These are phyloP conservation scores for Omphalotus guepiniiformis DNA, from an alignment of 768 basidiomycete species.

Conservation along the genomic window DNA sequence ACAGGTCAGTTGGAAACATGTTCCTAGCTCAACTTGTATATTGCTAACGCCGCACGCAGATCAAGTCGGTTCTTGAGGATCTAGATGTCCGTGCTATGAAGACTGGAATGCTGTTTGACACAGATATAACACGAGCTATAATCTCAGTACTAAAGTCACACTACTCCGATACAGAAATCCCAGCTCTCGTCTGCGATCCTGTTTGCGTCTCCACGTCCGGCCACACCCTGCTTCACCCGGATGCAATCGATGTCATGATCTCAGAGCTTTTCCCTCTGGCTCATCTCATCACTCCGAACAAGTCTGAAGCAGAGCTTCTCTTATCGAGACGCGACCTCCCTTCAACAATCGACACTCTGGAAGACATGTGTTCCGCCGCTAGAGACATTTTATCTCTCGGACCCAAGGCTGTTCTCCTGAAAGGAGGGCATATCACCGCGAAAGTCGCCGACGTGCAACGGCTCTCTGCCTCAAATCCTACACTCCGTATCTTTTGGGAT, in stretches of 20 bases:
- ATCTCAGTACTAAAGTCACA: slow-evolving; percentile 43
- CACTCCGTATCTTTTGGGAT: slow-evolving; percentile 38
- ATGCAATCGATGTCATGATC: slow-evolving; percentile 59
- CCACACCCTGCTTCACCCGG: slow-evolving; percentile 65
- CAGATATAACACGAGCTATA: slow-evolving; percentile 47
- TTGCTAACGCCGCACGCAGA: slow-evolving; percentile 32
- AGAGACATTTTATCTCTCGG: slow-evolving; percentile 44
- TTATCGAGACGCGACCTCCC: slow-evolving; percentile 34
- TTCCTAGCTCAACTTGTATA: background rate
- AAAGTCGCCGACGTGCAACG: slow-evolving; percentile 40
- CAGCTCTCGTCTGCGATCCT: slow-evolving; percentile 78
- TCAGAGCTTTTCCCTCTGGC: slow-evolving; percentile 67
- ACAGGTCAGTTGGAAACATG: slow-evolving; percentile 48
- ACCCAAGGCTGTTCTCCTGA: slow-evolving; percentile 63
- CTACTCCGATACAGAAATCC: slow-evolving; percentile 25
- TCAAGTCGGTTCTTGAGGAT: slow-evolving; percentile 68
- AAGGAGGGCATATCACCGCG: slow-evolving; percentile 74
- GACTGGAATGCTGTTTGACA: slow-evolving; percentile 83
- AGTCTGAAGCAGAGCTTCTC: slow-evolving; percentile 70
- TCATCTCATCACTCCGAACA: slow-evolving; percentile 80
- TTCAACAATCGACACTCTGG: slow-evolving; percentile 37
- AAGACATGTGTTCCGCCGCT: slow-evolving; percentile 60
- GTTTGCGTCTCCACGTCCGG: slow-evolving; percentile 92
- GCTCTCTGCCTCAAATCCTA: slow-evolving; percentile 23
- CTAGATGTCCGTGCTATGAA: slow-evolving; percentile 73